phyloP scores from a whole-genome alignment of 129 eudicot genomes.

The Centrapalus pauciflorus region DNA sequence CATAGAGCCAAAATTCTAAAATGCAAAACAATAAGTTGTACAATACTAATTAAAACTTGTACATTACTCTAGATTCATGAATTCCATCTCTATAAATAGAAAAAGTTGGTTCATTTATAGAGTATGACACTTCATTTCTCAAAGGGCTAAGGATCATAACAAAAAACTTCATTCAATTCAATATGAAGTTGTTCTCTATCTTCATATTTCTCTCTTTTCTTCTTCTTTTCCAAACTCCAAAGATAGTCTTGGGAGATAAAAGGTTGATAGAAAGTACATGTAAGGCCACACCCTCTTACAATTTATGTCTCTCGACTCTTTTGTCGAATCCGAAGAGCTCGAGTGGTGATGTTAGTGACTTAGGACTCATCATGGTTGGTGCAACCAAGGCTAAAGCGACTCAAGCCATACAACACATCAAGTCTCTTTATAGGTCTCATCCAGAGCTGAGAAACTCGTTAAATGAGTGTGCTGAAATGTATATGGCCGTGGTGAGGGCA shows the following conservation, averaged over 20 bases:
- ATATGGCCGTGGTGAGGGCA: slow-evolving; percentile 31
- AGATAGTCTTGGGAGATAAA: slow-evolving; percentile 13
- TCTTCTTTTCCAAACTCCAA: slow-evolving; percentile 21
- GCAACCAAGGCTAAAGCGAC: slow-evolving; percentile 33
- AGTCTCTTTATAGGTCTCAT: slow-evolving; percentile 16
- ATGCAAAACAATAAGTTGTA: background rate
- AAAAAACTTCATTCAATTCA: slow-evolving; percentile 1
- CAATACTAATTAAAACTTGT: slow-evolving; percentile 4
- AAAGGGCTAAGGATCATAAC: slow-evolving; percentile 17
- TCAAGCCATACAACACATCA: slow-evolving; percentile 27
- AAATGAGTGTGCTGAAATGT: slow-evolving; percentile 32
- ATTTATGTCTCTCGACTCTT: slow-evolving; percentile 42
- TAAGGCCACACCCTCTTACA: slow-evolving; percentile 42
- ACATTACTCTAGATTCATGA: background rate
- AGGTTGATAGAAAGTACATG: slow-evolving; percentile 45
- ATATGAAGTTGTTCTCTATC: slow-evolving; percentile 14
- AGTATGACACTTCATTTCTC: slow-evolving; percentile 8
- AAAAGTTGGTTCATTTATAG: slow-evolving; percentile 16
- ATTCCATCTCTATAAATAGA: slow-evolving; percentile 1
- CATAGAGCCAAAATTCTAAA: background rate
- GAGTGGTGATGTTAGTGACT: slow-evolving; percentile 37
- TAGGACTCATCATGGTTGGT: slow-evolving; percentile 47
- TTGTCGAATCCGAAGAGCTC: slow-evolving; percentile 39
- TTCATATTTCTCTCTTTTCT: slow-evolving; percentile 12
- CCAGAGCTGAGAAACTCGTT: slow-evolving; percentile 23